Base-by-base conservation (phyloP, 2,329 filamentous ascomycete species). In the Ascochyta koolunga region DNA sequence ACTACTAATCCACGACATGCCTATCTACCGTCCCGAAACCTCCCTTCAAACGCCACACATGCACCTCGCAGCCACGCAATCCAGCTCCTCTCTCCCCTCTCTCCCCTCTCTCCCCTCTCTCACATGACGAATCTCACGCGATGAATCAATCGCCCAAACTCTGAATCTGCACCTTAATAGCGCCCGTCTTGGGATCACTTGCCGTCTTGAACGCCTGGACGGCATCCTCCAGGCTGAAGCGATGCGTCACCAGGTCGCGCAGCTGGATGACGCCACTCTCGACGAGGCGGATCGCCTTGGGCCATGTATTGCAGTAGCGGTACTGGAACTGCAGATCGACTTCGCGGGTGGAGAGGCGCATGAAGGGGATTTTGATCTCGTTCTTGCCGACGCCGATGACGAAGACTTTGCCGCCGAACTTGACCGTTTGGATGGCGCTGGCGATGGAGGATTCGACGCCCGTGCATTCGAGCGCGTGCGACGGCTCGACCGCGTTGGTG, bases 291-390 rank as follows among this genome's bases (percentile, higher is more conserved):
- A 98, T 97, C 37, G 95, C 93, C 59, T 91, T 86, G 29, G 93
- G 95, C 93, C 93, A 98, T 19, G 91, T 96, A 80, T 98, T 97
- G 79, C 84, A 85, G 81, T 98, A 98, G 58, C 95, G 86, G 80
- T 98, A 98, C 80, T 98, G 93, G 77, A 97, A 95, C 79, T 96
- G 91, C 56, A 98, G 81, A 77, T 98, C 93, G 65, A 98, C 89
- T 79, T 98, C 95, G 60, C 90, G 85, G 5, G 93, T 93, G 67
- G 89, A 93, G 53, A 93, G 84, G 45, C 91, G 81, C 93, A 97
- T 97, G 76, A 98, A 98, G 24, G 93, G 93, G 60, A 98, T 89
- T 77, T 86, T 91, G 81, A 98, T 95, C 81, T 97, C 91, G 74
- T 95, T 93, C 82, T 90, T 93, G 63, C 93, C 95, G 2, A 98